Evolutionary conservation across 1,139 yeast genomes (phyloP).

Genomic region (Diutina siamensis): DNA sequence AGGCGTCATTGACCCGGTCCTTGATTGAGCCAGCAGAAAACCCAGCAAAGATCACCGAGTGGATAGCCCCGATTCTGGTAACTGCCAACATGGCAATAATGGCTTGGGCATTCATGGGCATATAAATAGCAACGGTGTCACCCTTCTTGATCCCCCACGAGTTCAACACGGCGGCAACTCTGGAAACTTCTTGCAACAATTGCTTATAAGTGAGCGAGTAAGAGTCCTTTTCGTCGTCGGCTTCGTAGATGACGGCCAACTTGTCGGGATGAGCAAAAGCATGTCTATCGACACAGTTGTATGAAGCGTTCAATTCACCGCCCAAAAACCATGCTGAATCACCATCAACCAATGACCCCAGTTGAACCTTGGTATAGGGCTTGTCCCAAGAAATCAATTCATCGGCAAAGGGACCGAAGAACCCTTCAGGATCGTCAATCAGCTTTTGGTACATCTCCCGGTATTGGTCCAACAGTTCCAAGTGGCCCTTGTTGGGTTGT

Average conservation of each 20-base stretch:
- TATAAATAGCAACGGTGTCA: constrained; percentile 90
- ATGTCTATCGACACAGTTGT: constrained; percentile 94
- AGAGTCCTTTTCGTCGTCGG: constrained; percentile 78
- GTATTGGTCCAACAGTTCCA: constrained; percentile 55
- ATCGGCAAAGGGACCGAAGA: constrained; percentile 76
- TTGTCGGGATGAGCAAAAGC: constrained; percentile 82
- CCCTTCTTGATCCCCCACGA: constrained; percentile 88
- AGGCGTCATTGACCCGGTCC: constrained; percentile 86
- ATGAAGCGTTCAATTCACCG: constrained; percentile 88
- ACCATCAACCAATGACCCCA: constrained; percentile 68
- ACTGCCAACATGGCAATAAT: constrained; percentile 89
- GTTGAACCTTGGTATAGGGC: constrained; percentile 61
- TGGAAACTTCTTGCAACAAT: constrained; percentile 75
- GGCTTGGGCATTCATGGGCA: constrained; percentile 97
- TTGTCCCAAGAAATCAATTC: constrained; percentile 77
- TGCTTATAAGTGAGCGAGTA: constrained; percentile 73
- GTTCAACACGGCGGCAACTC: constrained; percentile 77
- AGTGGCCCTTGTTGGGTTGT: constrained; percentile 48
- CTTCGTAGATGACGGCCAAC: constrained; percentile 87
- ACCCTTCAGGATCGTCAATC: constrained; percentile 67
- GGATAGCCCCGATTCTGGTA: constrained; percentile 91
- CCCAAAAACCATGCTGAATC: constrained; percentile 89
- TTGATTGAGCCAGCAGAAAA: constrained; percentile 87
- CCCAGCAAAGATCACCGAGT: constrained; percentile 95
- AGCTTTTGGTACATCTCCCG: constrained; percentile 64